These are phyloP conservation scores for Globisporangium spinosum DNA, from an alignment of 352 stramenopile genomes.

Conservation along the genomic window DNA sequence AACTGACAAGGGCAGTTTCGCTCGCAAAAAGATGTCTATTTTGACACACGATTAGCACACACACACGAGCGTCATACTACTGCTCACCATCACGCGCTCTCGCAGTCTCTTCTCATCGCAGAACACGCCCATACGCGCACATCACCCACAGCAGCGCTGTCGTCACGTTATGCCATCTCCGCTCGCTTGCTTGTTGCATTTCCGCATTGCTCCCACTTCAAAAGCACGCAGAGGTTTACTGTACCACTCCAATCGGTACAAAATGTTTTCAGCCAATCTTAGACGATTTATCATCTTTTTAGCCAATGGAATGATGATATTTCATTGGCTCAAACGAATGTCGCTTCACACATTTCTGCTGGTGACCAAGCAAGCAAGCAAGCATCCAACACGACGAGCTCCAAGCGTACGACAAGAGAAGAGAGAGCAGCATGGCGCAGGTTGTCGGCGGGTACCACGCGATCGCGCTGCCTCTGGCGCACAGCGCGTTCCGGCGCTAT, in stretches of 20 bases:
- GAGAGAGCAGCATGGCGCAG: constrained; percentile 17
- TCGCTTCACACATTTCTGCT: not conserved
- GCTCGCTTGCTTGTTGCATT: not conserved
- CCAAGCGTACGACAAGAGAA: not conserved
- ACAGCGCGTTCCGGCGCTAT: constrained; percentile 61
- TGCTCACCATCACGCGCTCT: no score
- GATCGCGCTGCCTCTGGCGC: constrained; percentile 60
- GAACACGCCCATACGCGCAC: not conserved
- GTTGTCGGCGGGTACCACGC: constrained; percentile 66
- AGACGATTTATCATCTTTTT: not conserved
- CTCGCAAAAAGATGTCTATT: no score
- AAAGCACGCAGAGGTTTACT: not conserved
- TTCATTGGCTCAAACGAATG: not conserved
- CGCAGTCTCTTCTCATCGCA: no score
- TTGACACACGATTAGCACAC: no score
- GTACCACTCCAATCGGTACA: not conserved
- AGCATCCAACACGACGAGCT: not conserved
- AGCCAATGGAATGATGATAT: not conserved
- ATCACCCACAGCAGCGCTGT: not conserved
- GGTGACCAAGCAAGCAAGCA: constrained; percentile 8
- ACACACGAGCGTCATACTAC: no score
- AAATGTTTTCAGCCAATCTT: constrained; percentile 1
- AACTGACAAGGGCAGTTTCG: constrained; percentile 1
- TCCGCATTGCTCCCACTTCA: not conserved
- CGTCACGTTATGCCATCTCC: not conserved